These are phyloP conservation scores for Andrographis paniculata DNA, from an alignment of 305 asterid species.

Conservation along the genomic window DNA sequence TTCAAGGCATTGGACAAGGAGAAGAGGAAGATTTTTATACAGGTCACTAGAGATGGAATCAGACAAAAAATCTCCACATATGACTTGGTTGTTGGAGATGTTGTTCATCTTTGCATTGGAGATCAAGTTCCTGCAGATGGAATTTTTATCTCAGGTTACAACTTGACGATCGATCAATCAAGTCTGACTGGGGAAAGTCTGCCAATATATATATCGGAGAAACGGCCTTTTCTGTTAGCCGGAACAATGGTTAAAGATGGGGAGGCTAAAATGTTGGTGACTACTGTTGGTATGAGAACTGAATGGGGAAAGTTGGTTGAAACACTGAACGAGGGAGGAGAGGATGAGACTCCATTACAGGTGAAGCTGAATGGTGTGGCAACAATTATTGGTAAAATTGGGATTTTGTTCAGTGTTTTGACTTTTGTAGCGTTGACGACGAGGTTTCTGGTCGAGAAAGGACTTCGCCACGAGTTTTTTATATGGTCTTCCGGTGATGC, in stretches of 20 bases:
- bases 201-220: slow-evolving; percentile 55
- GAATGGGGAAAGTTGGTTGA: slow-evolving; percentile 99
- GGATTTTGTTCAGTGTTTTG: slow-evolving; percentile 57
- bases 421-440: slow-evolving; percentile 61
- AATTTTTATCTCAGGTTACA: slow-evolving; percentile 69
- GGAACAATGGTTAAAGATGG: slow-evolving; percentile 92
- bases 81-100: slow-evolving; percentile 90
- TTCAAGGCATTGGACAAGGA: slow-evolving; percentile 90
- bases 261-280: slow-evolving; percentile 82
- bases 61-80: slow-evolving; percentile 75
- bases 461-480: slow-evolving; percentile 42
- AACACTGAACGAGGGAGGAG: slow-evolving; percentile 86
- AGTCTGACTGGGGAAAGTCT: slow-evolving; percentile 91
- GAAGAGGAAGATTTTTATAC: slow-evolving; percentile 81
- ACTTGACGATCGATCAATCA: slow-evolving; percentile 85
- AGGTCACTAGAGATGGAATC: slow-evolving; percentile 72
- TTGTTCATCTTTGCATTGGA: slow-evolving; percentile 62
- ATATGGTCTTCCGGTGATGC: slow-evolving; percentile 76
- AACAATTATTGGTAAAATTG: slow-evolving; percentile 85
- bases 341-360: slow-evolving; percentile 95
- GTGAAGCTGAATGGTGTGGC: slow-evolving; percentile 97
- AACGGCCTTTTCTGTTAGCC: slow-evolving; percentile 78
- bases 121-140: slow-evolving; percentile 93
- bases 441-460: slow-evolving; percentile 67
- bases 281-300: slow-evolving; percentile 97